A percentile compares a stretch with the other conserved stretches of the same genome.
These are phyloP conservation scores for Penicillium sclerotigenum DNA, from an alignment of 2,329 filamentous ascomycete genomes.

Conservation along the genomic window DNA sequence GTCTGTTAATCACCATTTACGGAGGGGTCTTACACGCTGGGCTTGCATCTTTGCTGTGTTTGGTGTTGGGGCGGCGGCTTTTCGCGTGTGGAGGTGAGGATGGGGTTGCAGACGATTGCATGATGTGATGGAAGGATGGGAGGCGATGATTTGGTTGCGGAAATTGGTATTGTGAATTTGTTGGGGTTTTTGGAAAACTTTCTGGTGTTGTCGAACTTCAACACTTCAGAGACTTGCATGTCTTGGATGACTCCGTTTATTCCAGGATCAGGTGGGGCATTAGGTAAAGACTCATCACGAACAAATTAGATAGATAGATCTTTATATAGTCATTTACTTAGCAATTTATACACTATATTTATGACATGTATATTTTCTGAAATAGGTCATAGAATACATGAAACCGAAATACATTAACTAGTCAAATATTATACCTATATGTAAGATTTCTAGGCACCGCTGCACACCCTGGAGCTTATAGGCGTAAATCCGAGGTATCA, in stretches of 20 bases:
- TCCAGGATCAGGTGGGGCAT: background rate
- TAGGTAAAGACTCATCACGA: background rate
- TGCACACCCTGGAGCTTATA: background rate
- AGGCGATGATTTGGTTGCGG: background rate
- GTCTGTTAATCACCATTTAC: constrained; percentile 21
- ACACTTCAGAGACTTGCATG: background rate
- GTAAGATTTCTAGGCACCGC: background rate
- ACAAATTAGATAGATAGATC: background rate
- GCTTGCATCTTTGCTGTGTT: constrained; percentile 20
- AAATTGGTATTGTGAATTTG: background rate
- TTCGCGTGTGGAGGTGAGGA: constrained; percentile 2
- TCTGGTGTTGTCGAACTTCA: background rate
- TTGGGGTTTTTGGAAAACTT: background rate
- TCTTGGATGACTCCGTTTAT: background rate
- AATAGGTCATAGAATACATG: background rate
- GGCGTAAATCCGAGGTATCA: background rate
- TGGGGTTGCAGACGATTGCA: background rate
- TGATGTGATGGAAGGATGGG: background rate
- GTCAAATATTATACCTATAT: constrained; percentile 1
- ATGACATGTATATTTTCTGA: background rate
- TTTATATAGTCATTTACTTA: background rate
- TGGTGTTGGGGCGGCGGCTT: constrained; percentile 12
- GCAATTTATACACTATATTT: background rate
- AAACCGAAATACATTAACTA: constrained; percentile 3
- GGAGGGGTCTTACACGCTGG: constrained; percentile 31